Evolutionary conservation across 805 yeast genomes (phyloP), one percentile per base, ranked within the genome.

Genomic region (Hanseniaspora hatyaiensis): DNA sequence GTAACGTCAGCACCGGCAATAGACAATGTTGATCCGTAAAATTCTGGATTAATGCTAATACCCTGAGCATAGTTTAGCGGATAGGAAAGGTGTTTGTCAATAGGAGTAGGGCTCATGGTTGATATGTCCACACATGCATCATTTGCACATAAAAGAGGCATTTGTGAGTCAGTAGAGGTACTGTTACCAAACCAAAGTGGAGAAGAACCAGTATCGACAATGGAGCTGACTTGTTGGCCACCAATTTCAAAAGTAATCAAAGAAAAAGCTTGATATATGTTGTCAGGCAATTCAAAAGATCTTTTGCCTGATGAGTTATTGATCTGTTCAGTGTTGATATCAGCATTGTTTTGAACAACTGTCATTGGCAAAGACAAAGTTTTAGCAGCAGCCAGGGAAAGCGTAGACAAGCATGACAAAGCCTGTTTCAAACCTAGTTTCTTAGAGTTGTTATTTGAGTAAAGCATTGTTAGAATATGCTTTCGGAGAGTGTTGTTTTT

Each of bases 161-260:
- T 22, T 15, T 12, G 15, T 6, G 34, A 6, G 6, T 40, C 42
- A 2, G 50, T 8, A 16, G 38, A 33, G 8, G 18, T 20, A 6
- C 22, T 18, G 28, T 47, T 37, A 30, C 50, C 50, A 13, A 47
- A 23, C 50, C 50, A 47, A n/a, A 47, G 24, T 6, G 38, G 16
- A 26, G 40, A 34, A n/a, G 50, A 47, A 16, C 50, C 50, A 5
- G 47, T 47, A 31, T 47, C 50, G n/a, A 47, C 40, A 30, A 47
- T 40, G 15, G 47, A 34, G 13, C 34, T 23, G 11, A 47, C 36
- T 2, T 38, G 3, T 40, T 47, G 43, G 31, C 47, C 45, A 30
- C 42, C 50, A 4, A 47, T 8, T 12, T 33, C 32, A 23, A 34
- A 47, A 12, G 40, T n/a, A 2, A 47, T 24, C 13, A 47, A 23